Conservation (phyloP, 106 monocot species). For the Acorus calamus region DNA sequence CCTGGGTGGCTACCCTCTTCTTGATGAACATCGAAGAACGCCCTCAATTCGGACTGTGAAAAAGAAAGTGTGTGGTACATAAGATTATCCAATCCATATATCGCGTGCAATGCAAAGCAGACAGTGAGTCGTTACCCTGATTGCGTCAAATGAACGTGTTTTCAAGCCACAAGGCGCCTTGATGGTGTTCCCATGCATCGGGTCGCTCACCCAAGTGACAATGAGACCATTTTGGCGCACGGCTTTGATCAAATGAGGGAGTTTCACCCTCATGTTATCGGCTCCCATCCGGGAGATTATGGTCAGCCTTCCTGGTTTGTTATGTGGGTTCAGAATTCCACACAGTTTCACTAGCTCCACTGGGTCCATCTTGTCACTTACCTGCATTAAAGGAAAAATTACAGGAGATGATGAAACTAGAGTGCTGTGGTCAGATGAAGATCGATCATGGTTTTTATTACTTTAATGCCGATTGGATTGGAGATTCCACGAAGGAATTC, state of each 20-base stretch:
- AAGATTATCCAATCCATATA: background rate
- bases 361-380: constrained; percentile 67
- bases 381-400: constrained; percentile 15
- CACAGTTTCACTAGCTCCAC: constrained; percentile 47
- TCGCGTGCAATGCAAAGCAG: background rate
- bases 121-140: constrained; percentile 24
- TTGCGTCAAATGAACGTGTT: constrained; percentile 57
- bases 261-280: constrained; percentile 39
- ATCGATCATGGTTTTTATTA: background rate
- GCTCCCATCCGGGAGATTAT: constrained; percentile 44
- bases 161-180: constrained; percentile 54
- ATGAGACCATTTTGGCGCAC: constrained; percentile 38
- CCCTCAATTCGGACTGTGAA: constrained; percentile 37
- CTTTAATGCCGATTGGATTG: constrained; percentile 64
- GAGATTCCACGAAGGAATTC: constrained; percentile 58
- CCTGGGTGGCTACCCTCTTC: constrained; percentile 55
- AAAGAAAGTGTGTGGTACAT: no score
- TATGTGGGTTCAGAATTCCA: constrained; percentile 50
- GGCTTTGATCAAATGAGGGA: constrained; percentile 49
- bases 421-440: no score
- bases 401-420: background rate
- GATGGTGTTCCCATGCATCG: constrained; percentile 41
- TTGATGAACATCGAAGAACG: constrained; percentile 60
- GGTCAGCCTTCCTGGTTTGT: constrained; percentile 55
- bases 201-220: constrained; percentile 64